A percentile compares a stretch with the other conserved stretches of the same genome.
phyloP scores from a whole-genome alignment of 192 early-diverging fungal species.

The Rhizophagus sp. region DNA sequence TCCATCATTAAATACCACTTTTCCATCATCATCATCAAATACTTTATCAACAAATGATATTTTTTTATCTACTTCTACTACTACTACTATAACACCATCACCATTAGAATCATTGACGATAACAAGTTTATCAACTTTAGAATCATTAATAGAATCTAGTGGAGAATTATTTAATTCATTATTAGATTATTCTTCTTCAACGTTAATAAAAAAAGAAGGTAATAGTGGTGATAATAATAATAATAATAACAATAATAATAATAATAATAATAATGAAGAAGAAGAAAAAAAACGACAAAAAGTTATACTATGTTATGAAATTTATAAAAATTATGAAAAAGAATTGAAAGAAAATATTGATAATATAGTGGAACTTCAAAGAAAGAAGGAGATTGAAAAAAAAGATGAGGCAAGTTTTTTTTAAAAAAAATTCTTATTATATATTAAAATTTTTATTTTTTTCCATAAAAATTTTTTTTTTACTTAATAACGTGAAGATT shows the following conservation, averaged over 20 bases:
- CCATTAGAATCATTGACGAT: not conserved
- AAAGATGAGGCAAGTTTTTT: not conserved
- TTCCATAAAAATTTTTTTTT: too few species aligned
- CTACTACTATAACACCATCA: not conserved
- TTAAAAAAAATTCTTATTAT: too few species aligned
- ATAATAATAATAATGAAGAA: not conserved
- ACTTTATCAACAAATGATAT: too few species aligned
- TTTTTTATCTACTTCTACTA: too few species aligned
- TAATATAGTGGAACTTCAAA: not conserved
- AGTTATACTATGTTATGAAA: not conserved
- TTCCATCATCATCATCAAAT: not conserved
- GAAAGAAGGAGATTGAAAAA: not conserved
- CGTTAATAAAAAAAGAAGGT: too few species aligned
- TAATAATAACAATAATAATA: not conserved
- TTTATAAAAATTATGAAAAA: conserved; percentile 1
- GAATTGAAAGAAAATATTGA: conserved; percentile 2
- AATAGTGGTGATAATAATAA: too few species aligned
- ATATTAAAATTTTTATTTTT: too few species aligned
- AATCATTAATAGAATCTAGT: not conserved
- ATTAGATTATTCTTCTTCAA: not conserved
- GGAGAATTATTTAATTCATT: conserved; percentile 6
- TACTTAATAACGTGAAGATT: too few species aligned
- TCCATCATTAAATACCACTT: not conserved
- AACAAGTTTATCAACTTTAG: not conserved
- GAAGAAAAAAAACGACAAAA: not conserved